These are phyloP conservation scores for Aquilaria sinensis DNA, from an alignment of 345 rosid genomes.

Conservation along the genomic window DNA sequence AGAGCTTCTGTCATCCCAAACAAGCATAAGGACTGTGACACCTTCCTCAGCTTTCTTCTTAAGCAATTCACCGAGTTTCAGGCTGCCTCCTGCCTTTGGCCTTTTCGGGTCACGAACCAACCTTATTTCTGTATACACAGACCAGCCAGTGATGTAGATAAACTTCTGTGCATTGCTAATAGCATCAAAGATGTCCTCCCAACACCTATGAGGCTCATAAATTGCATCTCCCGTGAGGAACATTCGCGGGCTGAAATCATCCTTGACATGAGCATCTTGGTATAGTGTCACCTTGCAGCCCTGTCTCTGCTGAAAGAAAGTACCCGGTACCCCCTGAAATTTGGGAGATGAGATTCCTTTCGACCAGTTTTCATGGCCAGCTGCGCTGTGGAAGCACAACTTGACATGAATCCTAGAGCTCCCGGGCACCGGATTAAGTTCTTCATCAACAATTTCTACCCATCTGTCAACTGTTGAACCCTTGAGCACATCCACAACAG, in stretches of 20 bases:
- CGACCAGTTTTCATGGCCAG: slow-evolving; percentile 7
- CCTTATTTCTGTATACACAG: slow-evolving; percentile 10
- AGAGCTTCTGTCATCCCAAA: slow-evolving; percentile 15
- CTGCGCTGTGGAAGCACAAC: slow-evolving; percentile 5
- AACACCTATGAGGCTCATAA: slow-evolving; percentile 10
- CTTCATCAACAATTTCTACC: neutral
- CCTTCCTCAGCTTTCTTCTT: slow-evolving; percentile 6
- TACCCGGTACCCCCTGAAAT: slow-evolving; percentile 2
- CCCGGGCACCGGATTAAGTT: slow-evolving; percentile 3
- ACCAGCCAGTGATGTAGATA: slow-evolving; percentile 15
- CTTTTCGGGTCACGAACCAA: slow-evolving; percentile 3
- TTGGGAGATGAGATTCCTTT: neutral
- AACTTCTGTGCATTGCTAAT: slow-evolving; percentile 6
- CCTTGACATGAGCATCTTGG: slow-evolving; percentile 14
- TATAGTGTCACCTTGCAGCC: slow-evolving; percentile 15
- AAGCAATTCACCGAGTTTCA: slow-evolving; percentile 8
- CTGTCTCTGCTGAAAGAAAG: slow-evolving; percentile 6
- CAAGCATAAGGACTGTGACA: slow-evolving; percentile 9
- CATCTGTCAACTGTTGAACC: neutral
- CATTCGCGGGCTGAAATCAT: neutral
- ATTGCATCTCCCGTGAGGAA: neutral
- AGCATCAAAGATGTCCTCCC: slow-evolving; percentile 17
- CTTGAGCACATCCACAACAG: neutral
- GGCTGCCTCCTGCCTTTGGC: neutral
- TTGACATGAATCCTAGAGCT: slow-evolving; percentile 10